Percentiles rank a stretch among this genome's conserved stretches.
Conservation (phyloP, 345 rosid genomes). For the Passiflora organensis region DNA sequence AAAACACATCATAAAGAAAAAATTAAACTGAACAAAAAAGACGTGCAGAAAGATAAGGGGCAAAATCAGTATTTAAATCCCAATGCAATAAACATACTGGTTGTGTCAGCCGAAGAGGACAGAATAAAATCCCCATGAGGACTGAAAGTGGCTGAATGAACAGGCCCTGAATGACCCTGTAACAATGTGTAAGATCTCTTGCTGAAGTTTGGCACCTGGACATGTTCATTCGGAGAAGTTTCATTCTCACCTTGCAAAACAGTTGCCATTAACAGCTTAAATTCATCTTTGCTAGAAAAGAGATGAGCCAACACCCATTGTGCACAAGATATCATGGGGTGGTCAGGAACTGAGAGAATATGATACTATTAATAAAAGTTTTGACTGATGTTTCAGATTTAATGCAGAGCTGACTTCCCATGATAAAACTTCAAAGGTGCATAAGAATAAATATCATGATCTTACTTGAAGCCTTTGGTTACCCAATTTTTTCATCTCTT, state of each 20-base stretch:
- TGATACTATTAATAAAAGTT: no score
- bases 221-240: constrained; percentile 42
- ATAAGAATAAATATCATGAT: no score
- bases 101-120: constrained; percentile 94
- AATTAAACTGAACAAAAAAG: neutral
- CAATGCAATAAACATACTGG: constrained; percentile 37
- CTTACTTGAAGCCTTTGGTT: no score
- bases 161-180: constrained; percentile 93
- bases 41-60: neutral
- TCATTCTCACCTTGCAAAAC: constrained; percentile 67
- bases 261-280: constrained; percentile 44
- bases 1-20: neutral
- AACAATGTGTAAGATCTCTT: constrained; percentile 65
- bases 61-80: neutral
- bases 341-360: no score
- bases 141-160: constrained; percentile 81
- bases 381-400: no score
- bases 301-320: no score
- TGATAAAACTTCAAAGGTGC: no score
- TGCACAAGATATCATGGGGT: no score
- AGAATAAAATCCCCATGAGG: constrained; percentile 86
- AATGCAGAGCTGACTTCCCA: no score
- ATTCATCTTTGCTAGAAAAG: constrained; percentile 4
- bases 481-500: no score
- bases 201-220: constrained; percentile 38